A percentile compares a stretch with the other conserved stretches of the same genome.
These are phyloP conservation scores for Cladosporium halotolerans DNA, from an alignment of 2,329 filamentous ascomycete genomes.

Conservation along the genomic window DNA sequence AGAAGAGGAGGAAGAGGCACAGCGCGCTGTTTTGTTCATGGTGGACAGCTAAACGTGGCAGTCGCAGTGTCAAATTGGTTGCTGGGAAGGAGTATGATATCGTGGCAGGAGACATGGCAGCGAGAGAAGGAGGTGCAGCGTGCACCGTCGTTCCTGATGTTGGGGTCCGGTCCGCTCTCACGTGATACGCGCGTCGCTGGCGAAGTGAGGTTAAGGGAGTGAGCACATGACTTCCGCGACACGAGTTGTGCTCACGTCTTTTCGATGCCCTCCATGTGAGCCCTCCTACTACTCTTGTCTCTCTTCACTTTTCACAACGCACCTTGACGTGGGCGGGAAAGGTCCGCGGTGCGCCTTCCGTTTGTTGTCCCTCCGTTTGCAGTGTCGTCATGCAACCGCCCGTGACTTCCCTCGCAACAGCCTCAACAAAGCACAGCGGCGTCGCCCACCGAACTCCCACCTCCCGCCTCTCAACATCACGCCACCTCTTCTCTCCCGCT, in stretches of 20 bases:
- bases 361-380: slow-evolving; percentile 3
- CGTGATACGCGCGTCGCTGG: no score
- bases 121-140: not conserved
- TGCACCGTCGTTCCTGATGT: no score
- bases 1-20: not conserved
- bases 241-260: no score
- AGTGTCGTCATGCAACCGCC: not conserved
- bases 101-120: not conserved
- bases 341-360: not conserved
- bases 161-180: no score
- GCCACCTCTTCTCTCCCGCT: not conserved
- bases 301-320: no score
- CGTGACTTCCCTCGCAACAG: not conserved
- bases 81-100: not conserved
- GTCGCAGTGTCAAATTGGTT: not conserved
- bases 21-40: slow-evolving; percentile 4
- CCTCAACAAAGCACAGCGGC: not conserved
- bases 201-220: no score
- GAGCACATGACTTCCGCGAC: no score
- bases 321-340: no score
- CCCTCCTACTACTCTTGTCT: not conserved
- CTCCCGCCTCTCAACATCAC: not conserved
- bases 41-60: not conserved
- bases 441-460: not conserved
- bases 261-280: no score